Conservation (phyloP, 139 green algal genomes). For the Volvox africanus region DNA sequence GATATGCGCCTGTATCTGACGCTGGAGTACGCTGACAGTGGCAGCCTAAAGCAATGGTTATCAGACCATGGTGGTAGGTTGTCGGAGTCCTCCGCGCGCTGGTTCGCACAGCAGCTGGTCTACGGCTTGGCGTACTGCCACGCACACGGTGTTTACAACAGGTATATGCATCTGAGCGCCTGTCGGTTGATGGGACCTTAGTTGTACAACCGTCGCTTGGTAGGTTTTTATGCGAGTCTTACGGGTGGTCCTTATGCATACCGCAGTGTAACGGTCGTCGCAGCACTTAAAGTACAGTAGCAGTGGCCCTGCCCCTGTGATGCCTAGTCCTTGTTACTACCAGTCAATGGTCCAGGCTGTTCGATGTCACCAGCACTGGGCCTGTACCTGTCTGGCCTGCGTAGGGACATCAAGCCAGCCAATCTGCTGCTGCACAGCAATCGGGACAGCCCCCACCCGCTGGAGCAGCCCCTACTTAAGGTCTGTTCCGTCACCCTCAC, state of each 20-base stretch:
- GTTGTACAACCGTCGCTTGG: too few relatives aligned
- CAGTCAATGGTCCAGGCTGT: too few relatives aligned
- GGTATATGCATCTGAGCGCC: slow-evolving; percentile 24
- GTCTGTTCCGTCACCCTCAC: not conserved
- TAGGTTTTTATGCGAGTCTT: too few relatives aligned
- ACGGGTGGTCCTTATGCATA: too few relatives aligned
- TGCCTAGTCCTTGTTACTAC: too few relatives aligned
- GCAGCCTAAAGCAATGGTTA: slow-evolving; percentile 29
- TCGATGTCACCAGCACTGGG: too few relatives aligned
- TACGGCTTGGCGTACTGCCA: slow-evolving; percentile 91
- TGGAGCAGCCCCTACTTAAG: slow-evolving; percentile 27
- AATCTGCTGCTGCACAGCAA: slow-evolving; percentile 39
- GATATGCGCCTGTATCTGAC: slow-evolving; percentile 17
- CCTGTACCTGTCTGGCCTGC: not conserved
- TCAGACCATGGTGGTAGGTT: slow-evolving; percentile 64
- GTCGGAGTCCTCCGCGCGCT: slow-evolving; percentile 87
- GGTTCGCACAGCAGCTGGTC: slow-evolving; percentile 94
- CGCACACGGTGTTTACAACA: slow-evolving; percentile 76
- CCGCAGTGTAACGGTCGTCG: too few relatives aligned
- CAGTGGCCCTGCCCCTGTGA: too few relatives aligned
- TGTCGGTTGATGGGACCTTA: too few relatives aligned
- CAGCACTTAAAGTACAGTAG: too few relatives aligned
- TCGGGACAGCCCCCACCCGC: not conserved
- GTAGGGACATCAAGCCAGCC: slow-evolving; percentile 44
- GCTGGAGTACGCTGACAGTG: slow-evolving; percentile 53